Conservation (phyloP, 805 yeast genomes). For the Starmerella lactis-condensi region DNA sequence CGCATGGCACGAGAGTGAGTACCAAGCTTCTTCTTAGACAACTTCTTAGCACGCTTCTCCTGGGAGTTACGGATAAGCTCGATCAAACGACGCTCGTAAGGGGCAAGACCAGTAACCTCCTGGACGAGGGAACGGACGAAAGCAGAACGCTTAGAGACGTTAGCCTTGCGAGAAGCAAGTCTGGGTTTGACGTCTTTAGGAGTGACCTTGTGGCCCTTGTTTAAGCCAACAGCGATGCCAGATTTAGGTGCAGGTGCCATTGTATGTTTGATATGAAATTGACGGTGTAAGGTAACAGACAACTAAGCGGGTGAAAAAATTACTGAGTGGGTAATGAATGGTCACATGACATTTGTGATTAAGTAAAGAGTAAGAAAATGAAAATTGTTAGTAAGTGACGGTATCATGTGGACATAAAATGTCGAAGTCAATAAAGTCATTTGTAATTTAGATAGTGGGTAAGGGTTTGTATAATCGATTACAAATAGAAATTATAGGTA, state of each 20-base stretch:
- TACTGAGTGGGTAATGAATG: conserved; percentile 1
- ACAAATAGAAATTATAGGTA: too few species aligned
- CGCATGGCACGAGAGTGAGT: conserved; percentile 99
- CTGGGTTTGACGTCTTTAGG: conserved; percentile 69
- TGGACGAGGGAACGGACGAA: conserved; percentile 90
- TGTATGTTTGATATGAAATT: too few species aligned
- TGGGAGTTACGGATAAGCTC: conserved; percentile 99
- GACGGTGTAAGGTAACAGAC: conserved; percentile 1
- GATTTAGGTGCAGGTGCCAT: conserved; percentile 23
- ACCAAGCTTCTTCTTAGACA: conserved; percentile 98
- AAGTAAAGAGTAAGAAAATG: too few species aligned
- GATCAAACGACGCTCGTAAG: conserved; percentile 98
- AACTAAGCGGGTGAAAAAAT: not conserved
- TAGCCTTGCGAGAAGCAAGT: conserved; percentile 92
- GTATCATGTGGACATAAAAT: too few species aligned
- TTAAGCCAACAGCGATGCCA: conserved; percentile 91
- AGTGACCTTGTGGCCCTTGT: conserved; percentile 98
- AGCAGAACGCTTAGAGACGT: conserved; percentile 80
- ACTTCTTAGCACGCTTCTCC: conserved; percentile 99
- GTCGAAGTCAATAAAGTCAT: too few species aligned
- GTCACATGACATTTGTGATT: too few species aligned
- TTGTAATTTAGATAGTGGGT: too few species aligned
- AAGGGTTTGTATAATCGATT: too few species aligned
- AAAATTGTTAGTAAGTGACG: too few species aligned
- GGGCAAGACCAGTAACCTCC: conserved; percentile 98